Conservation (phyloP, 371 early-diverging fungal species). For the Actinomortierella wolfii region DNA sequence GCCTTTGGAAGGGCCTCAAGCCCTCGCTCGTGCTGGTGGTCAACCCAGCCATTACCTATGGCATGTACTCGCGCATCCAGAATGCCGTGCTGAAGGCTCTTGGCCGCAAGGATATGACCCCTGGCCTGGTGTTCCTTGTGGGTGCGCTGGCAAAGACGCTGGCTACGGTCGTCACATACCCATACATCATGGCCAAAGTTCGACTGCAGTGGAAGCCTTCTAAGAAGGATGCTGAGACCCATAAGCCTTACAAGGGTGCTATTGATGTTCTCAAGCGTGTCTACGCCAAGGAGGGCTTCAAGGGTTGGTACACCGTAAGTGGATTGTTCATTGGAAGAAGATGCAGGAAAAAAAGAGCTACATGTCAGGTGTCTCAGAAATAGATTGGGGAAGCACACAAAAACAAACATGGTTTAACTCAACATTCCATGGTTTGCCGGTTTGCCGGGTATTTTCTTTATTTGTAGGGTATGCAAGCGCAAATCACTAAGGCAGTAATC, state of each 20-base stretch:
- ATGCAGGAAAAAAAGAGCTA: no score
- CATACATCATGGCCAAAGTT: constrained; percentile 98
- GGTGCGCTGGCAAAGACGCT: constrained; percentile 93
- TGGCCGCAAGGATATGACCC: constrained; percentile 56
- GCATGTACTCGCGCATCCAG: constrained; percentile 92
- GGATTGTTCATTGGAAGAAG: no score
- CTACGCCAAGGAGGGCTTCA: constrained; percentile 77
- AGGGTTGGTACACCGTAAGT: constrained; percentile 92
- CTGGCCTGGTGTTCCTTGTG: constrained; percentile 83
- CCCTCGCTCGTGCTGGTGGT: constrained; percentile 90
- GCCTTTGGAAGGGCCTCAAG: constrained; percentile 88
- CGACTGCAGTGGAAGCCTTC: constrained; percentile 94
- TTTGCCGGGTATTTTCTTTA: neutral
- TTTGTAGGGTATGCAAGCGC: constrained; percentile 90
- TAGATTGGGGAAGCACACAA: neutral
- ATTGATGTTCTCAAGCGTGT: constrained; percentile 87
- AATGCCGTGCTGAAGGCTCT: constrained; percentile 53
- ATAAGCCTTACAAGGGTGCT: constrained; percentile 78
- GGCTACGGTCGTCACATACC: constrained; percentile 88
- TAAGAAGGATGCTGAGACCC: constrained; percentile 57
- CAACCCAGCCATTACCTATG: constrained; percentile 98
- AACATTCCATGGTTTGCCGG: no score
- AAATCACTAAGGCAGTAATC: constrained; percentile 95
- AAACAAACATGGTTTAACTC: constrained; percentile 4
- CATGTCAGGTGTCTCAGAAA: constrained; percentile 2